Evolutionary conservation across 352 stramenopile species (phyloP).

Genomic region (Globisporangium abappressorium): DNA sequence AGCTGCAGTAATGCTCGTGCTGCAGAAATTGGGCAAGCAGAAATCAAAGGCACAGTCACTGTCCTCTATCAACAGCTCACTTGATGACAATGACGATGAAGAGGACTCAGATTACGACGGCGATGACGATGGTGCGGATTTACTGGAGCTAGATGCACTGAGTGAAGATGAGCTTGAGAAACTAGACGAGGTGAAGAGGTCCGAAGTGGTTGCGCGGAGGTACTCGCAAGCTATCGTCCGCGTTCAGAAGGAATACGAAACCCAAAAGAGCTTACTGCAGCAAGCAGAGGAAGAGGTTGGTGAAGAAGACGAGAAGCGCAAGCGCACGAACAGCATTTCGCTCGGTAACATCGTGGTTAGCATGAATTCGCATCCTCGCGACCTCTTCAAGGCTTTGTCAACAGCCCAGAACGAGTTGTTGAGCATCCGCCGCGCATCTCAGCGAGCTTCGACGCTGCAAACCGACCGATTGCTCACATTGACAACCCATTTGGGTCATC

Average conservation of each 20-base stretch:
- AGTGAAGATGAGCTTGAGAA: constrained; percentile 17
- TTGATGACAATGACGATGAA: not conserved
- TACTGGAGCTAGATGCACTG: constrained; percentile 2
- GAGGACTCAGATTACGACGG: not conserved
- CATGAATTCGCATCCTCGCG: constrained; percentile 53
- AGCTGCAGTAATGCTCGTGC: constrained; percentile 37
- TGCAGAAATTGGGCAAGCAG: constrained; percentile 33
- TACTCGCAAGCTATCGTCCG: constrained; percentile 55
- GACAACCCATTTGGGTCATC: constrained; percentile 59
- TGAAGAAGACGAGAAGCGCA: constrained; percentile 39
- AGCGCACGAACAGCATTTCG: constrained; percentile 56
- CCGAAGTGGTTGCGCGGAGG: constrained; percentile 40
- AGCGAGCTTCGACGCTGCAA: constrained; percentile 50
- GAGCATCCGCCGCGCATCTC: constrained; percentile 41
- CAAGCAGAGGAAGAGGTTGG: constrained; percentile 37
- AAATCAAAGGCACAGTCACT: constrained; percentile 1
- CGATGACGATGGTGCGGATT: not conserved
- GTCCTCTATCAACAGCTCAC: not conserved
- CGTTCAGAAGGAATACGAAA: constrained; percentile 50
- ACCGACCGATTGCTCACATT: constrained; percentile 60
- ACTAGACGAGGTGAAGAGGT: constrained; percentile 39
- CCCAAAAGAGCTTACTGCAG: constrained; percentile 42
- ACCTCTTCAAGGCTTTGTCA: constrained; percentile 61
- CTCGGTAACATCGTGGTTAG: constrained; percentile 48
- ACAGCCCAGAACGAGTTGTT: constrained; percentile 42